A percentile compares a stretch with the other conserved stretches of the same genome.
Conservation (phyloP, 2,329 filamentous ascomycete species). For the Fusarium sp. region DNA sequence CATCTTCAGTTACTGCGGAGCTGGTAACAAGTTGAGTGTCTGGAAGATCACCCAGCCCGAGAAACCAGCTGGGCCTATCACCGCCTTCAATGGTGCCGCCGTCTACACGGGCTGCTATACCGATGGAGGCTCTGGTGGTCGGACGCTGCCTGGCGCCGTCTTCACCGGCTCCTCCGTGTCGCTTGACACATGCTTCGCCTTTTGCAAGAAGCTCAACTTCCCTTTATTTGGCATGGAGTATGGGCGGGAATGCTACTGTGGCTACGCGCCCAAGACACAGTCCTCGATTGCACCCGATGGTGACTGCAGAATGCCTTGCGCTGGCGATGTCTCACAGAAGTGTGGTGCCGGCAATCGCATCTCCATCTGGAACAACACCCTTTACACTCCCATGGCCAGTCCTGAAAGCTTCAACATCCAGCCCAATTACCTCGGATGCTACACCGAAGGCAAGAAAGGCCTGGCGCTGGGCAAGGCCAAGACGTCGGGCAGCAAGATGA, state of each 20-base stretch:
- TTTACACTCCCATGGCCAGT: slow-evolving; percentile 9
- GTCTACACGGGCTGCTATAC: slow-evolving; percentile 37
- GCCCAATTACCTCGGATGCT: slow-evolving; percentile 31
- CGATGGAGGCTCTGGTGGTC: slow-evolving; percentile 36
- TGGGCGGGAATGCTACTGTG: slow-evolving; percentile 37
- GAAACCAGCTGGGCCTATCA: slow-evolving; percentile 23
- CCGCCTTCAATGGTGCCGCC: slow-evolving; percentile 27
- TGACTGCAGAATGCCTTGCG: slow-evolving; percentile 35
- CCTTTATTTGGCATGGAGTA: slow-evolving; percentile 42
- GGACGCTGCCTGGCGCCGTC: slow-evolving; percentile 29
- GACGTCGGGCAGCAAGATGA: slow-evolving; percentile 26
- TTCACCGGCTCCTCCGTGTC: slow-evolving; percentile 36
- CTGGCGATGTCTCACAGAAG: slow-evolving; percentile 27
- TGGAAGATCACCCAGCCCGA: slow-evolving; percentile 34
- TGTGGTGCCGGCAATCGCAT: slow-evolving; percentile 36
- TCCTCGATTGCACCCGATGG: slow-evolving; percentile 30
- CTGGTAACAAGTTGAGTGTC: slow-evolving; percentile 37
- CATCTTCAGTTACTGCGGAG: slow-evolving; percentile 40
- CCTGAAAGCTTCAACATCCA: neutral
- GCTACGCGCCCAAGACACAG: slow-evolving; percentile 27
- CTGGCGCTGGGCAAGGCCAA: slow-evolving; percentile 22
- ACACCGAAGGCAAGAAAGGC: slow-evolving; percentile 26
- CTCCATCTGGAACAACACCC: slow-evolving; percentile 39
- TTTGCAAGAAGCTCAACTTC: slow-evolving; percentile 38
- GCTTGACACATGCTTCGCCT: slow-evolving; percentile 33